A percentile compares a stretch with the other conserved stretches of the same genome.
phyloP scores from a whole-genome alignment of 2,329 filamentous ascomycete genomes.

The Aschersonia sp. region DNA sequence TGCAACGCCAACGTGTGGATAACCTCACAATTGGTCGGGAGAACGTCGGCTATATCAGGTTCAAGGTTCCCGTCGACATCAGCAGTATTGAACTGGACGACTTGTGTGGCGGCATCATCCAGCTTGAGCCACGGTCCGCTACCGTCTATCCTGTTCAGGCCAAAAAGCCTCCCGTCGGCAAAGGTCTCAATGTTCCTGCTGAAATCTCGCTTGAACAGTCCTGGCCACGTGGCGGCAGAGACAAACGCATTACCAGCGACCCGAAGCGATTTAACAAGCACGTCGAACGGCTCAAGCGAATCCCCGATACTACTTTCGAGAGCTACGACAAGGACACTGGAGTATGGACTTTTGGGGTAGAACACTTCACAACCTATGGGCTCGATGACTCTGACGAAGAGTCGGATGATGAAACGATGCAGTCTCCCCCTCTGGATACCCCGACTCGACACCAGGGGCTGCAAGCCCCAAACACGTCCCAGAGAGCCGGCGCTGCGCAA shows the following conservation, averaged over 20 bases:
- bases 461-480: slow-evolving; percentile 6
- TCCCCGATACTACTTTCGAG: slow-evolving; percentile 69
- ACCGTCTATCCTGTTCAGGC: slow-evolving; percentile 72
- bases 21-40: slow-evolving; percentile 72
- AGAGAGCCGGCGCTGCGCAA: too few species aligned
- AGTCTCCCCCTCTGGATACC: slow-evolving; percentile 1
- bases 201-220: slow-evolving; percentile 82
- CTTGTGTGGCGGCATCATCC: slow-evolving; percentile 64
- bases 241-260: slow-evolving; percentile 37
- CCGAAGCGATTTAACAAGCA: slow-evolving; percentile 66
- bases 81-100: slow-evolving; percentile 65
- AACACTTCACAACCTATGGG: slow-evolving; percentile 93
- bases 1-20: slow-evolving; percentile 59
- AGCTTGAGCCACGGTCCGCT: slow-evolving; percentile 61
- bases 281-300: slow-evolving; percentile 63
- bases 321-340: slow-evolving; percentile 68
- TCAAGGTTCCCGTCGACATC: slow-evolving; percentile 71
- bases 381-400: slow-evolving; percentile 69
- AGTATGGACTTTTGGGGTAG: slow-evolving; percentile 83
- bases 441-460: slow-evolving; percentile 8
- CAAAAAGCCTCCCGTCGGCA: slow-evolving; percentile 71
- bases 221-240: slow-evolving; percentile 58
- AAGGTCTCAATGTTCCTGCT: slow-evolving; percentile 83
- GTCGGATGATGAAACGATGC: slow-evolving; percentile 33
- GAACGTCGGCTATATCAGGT: slow-evolving; percentile 67